Evolutionary conservation across 1,139 yeast genomes (phyloP).

Genomic region (Hansenula sp.): DNA sequence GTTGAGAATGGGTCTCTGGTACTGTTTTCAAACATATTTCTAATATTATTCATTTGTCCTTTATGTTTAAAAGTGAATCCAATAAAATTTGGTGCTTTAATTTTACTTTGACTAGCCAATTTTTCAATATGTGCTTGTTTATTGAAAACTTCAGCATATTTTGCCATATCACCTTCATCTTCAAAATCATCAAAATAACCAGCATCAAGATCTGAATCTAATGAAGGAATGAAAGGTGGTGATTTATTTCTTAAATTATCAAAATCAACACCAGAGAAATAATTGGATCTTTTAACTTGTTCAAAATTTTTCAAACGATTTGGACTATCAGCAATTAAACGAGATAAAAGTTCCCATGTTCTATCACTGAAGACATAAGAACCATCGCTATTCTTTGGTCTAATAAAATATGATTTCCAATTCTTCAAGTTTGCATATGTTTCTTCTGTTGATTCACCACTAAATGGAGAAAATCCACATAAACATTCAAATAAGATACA

Average conservation of each 20-base stretch:
- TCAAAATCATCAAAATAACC: conserved; percentile 98
- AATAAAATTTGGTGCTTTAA: conserved; percentile 69
- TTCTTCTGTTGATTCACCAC: conserved; percentile 91
- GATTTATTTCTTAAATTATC: conserved; percentile 57
- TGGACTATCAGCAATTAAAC: conserved; percentile 75
- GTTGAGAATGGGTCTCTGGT: conserved; percentile 38
- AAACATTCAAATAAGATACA: conserved; percentile 91
- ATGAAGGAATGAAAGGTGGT: conserved; percentile 96
- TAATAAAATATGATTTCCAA: conserved; percentile 82
- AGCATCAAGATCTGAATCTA: conserved; percentile 96
- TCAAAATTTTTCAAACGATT: conserved; percentile 72
- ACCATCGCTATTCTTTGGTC: conserved; percentile 93
- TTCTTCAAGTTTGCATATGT: conserved; percentile 90
- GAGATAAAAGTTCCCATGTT: conserved; percentile 86
- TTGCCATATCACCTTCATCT: conserved; percentile 95
- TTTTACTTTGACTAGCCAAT: conserved; percentile 63
- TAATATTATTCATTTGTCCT: conserved; percentile 43
- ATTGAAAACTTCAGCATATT: conserved; percentile 93
- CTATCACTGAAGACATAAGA: conserved; percentile 91
- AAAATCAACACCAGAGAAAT: conserved; percentile 85
- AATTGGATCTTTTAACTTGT: conserved; percentile 75
- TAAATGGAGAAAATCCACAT: conserved; percentile 95
- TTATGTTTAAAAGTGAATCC: conserved; percentile 96
- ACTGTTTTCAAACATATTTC: conserved; percentile 31
- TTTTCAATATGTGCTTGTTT: conserved; percentile 82